Conservation (phyloP, 2,329 filamentous ascomycete genomes). For the Dactylella cylindrospora region DNA sequence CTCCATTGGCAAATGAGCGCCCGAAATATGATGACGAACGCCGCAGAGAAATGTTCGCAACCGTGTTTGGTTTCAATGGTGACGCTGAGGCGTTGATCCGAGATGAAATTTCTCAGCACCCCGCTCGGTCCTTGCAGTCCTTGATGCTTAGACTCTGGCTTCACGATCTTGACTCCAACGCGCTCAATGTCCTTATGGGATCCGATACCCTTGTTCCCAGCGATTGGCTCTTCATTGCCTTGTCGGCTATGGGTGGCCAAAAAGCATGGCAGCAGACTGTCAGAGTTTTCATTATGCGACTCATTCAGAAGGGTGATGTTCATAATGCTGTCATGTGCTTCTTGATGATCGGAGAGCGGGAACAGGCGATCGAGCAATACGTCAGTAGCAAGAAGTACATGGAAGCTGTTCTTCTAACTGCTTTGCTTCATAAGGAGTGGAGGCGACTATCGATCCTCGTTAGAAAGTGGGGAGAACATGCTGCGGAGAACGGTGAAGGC, state of each 20-base stretch:
- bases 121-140: constrained; percentile 57
- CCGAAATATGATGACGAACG: constrained; percentile 64
- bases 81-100: constrained; percentile 78
- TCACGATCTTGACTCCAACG: constrained; percentile 77
- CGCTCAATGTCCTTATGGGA: constrained; percentile 72
- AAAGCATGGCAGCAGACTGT: constrained; percentile 85
- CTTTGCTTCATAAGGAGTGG: constrained; percentile 86
- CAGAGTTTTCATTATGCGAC: constrained; percentile 82
- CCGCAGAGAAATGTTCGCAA: constrained; percentile 83
- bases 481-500: constrained; percentile 81
- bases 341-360: constrained; percentile 85
- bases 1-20: constrained; percentile 49
- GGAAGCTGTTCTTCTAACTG: constrained; percentile 88
- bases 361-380: constrained; percentile 95
- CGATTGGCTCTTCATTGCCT: constrained; percentile 94
- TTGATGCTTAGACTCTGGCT: constrained; percentile 92
- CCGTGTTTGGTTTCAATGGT: constrained; percentile 92
- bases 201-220: constrained; percentile 86
- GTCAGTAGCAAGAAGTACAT: constrained; percentile 87
- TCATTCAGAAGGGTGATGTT: constrained; percentile 85
- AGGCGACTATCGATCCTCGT: constrained; percentile 83
- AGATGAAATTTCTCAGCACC: constrained; percentile 63
- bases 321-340: constrained; percentile 91
- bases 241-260: constrained; percentile 80
- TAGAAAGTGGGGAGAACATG: constrained; percentile 91